Base-by-base conservation (phyloP, 148 eudicot genomes). In the Polygonum aviculare region DNA sequence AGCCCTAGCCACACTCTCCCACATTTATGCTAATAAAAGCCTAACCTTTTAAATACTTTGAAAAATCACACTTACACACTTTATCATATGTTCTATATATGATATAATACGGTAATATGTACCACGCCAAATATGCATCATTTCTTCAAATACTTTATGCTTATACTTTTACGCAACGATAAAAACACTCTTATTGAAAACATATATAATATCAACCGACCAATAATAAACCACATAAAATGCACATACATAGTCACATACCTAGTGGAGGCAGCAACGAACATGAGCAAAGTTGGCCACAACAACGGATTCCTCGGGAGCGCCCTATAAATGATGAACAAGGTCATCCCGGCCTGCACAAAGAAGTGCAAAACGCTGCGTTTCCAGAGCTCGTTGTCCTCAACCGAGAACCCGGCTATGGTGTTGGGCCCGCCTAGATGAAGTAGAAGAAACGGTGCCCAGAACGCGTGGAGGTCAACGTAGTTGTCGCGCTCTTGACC, bases 311-410 rank as follows among this genome's bases (percentile, higher is more conserved):
- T 62, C 3, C 36, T 26, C 38, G 69, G 38, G 3, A 62, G 38
- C 11, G 69, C 69, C 14, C 69, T 38, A 38, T 62, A 62, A 38
- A 62, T 62, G 16, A 62, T 62, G 16, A 9, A 62, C 5, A 26
- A 62, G 26, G 10, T 62, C 69, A 62, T 62, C 15, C 69, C 69
- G 2, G 69, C 69, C 16, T 62, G 69, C 36, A 62, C 69, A 62
- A 62, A 26, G 5, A 62, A 31, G 69, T 62, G 69, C 69, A 62
- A 62, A 62, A 62, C 69, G 69, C 69, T 62, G 69, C 69, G 69
- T 62, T 62, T 62, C 69, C 69, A 62, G 2, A 62, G 69, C 69
- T 62, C 69, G 3, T 62, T 62, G 26, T 62, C 69, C 69, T 62
- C 69, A 0, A 62, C 16, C 0, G 69, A 62, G 69, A 62, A 62